Evolutionary conservation across 306 rosid species (phyloP).

Genomic region (Cucurbita moschata): DNA sequence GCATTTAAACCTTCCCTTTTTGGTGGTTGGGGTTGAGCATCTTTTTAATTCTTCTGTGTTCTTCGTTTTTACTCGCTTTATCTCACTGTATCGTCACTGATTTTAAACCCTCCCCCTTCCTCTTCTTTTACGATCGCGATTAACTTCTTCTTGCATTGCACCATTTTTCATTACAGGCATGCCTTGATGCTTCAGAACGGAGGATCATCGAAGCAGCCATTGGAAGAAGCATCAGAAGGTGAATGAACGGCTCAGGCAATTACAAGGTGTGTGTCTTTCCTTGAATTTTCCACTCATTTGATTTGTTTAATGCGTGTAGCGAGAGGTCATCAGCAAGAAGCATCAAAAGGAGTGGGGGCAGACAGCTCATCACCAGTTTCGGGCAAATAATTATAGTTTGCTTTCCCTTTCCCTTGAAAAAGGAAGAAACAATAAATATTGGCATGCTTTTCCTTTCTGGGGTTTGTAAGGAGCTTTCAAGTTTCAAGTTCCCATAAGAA

Average conservation of each 20-base stretch:
- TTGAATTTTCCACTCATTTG: neutral
- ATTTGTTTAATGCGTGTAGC: neutral
- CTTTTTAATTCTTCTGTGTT: neutral
- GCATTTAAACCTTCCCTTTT: neutral
- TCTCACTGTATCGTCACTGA: neutral
- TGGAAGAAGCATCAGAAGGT: neutral
- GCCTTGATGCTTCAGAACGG: neutral
- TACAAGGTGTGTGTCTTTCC: too few species aligned
- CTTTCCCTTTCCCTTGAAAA: neutral
- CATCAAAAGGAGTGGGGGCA: constrained; percentile 7
- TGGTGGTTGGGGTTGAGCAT: neutral
- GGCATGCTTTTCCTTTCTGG: neutral
- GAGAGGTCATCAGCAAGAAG: neutral
- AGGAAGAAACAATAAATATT: neutral
- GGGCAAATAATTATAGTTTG: neutral
- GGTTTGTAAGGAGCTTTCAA: neutral
- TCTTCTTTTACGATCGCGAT: neutral
- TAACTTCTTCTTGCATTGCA: neutral
- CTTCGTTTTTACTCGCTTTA: neutral
- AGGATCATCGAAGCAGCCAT: neutral
- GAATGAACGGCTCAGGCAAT: too few species aligned
- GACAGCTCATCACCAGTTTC: constrained; percentile 15
- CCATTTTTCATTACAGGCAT: neutral
- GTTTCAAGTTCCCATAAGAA: neutral
- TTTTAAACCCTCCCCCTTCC: neutral